Evolutionary conservation across 1,284 basidiomycete species (phyloP).

Genomic region (Quambalaria eucalypti): DNA sequence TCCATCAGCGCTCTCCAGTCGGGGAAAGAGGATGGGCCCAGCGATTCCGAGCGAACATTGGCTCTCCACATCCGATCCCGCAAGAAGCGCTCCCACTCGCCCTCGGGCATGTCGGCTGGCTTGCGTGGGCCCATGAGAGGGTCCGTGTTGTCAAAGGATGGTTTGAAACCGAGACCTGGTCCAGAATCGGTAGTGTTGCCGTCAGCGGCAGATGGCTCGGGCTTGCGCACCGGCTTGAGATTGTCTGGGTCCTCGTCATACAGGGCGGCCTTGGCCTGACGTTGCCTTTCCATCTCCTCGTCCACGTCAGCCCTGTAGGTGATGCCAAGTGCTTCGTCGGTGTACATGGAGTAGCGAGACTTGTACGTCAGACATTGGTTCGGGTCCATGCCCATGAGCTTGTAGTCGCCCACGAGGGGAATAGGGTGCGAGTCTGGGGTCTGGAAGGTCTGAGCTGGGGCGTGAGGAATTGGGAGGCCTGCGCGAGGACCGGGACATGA

Average conservation of each 20-base stretch:
- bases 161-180: not conserved
- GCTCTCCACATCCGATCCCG: conserved; percentile 37
- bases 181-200: not conserved
- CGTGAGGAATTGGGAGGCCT: conserved; percentile 26
- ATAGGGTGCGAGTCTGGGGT: conserved; percentile 41
- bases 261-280: conserved; percentile 21
- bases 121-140: conserved; percentile 36
- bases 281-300: conserved; percentile 22
- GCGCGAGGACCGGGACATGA: conserved; percentile 35
- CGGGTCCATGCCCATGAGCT: conserved; percentile 36
- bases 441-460: conserved; percentile 31
- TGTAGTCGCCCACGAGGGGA: conserved; percentile 41
- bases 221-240: conserved; percentile 25
- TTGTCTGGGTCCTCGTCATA: conserved; percentile 45
- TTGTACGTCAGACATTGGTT: conserved; percentile 43
- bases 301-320: conserved; percentile 38
- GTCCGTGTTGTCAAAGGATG: conserved; percentile 22
- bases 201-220: not conserved
- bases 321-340: conserved; percentile 45
- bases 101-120: conserved; percentile 27
- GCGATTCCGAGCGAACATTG: conserved; percentile 35
- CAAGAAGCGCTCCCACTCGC: conserved; percentile 38
- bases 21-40: conserved; percentile 34
- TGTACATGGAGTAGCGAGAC: conserved; percentile 43
- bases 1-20: conserved; percentile 47